Evolutionary conservation across 495 filamentous ascomycete genomes (phyloP), one percentile per base, ranked within the genome.

Genomic region (Halenospora varia): DNA sequence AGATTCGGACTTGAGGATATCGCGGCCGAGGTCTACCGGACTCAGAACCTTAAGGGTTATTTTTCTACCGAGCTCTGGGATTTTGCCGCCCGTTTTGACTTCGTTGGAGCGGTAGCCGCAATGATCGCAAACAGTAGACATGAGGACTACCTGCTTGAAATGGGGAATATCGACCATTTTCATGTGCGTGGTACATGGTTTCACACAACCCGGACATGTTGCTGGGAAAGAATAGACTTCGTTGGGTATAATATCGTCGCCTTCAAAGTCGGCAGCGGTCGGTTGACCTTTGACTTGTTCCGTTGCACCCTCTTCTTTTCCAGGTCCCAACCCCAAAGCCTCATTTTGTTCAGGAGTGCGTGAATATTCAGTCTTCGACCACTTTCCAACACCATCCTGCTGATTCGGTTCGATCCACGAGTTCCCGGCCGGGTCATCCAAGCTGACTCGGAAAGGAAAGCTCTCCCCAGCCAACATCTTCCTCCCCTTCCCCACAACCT

Each of bases 71-170:
- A 88, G 88, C 48, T 87, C 87, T 6, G 95, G 94, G 19, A 99
- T 83, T 62, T 84, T 90, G 55, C 94, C 95, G 60, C 95, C 95
- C 1, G 95, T 96, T 77, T 97, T 97, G 52, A 97, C 88, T 68
- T 99, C 94, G 71, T 92, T 96, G 60, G 83, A 90, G 51, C 89
- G 86, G 72, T 97, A 97, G n/a, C 90, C 92, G 68, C 94, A 98
- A 71, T 87, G 75, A 24, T 89, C 83, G 67, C 94, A 98, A 51
- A 84, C 82, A 10, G 91, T 96, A 63, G 84, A 88, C 84, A 92
- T 96, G 61, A 97, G 75, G 46, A 95, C 81, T 18, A 97, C 94
- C 61, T 97, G 85, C 71, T 96, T 96, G 78, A 99, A 99, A 70
- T 95, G 84, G 0, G 94, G 94, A 53, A 99, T 97, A 60, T 92